A percentile compares a stretch with the other conserved stretches of the same genome.
Conservation (phyloP, 2,329 filamentous ascomycete genomes). For the Fusarium sp. region DNA sequence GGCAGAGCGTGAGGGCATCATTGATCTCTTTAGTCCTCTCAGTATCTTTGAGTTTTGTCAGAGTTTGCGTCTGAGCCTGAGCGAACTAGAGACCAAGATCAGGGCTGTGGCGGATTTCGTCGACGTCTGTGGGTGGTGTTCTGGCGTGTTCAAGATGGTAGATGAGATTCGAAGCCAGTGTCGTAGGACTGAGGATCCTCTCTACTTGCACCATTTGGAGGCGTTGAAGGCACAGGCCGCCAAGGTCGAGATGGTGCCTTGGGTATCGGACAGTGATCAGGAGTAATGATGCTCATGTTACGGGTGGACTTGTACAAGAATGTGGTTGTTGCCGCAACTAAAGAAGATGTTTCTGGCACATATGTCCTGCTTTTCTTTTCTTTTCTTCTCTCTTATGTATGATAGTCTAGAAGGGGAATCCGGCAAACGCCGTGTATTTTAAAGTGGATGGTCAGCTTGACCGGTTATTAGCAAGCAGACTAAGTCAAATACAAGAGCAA, state of each 20-base stretch:
- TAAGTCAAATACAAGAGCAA: neutral
- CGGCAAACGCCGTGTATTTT: neutral
- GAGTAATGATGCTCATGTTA: neutral
- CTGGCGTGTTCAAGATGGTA: constrained; percentile 2
- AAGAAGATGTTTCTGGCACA: neutral
- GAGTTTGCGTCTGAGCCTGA: constrained; percentile 2
- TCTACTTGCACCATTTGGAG: constrained; percentile 18
- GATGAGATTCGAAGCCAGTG: constrained; percentile 8
- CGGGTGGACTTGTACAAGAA: neutral
- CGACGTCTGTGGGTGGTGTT: constrained; percentile 28
- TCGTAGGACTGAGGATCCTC: constrained; percentile 9
- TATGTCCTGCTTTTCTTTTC: constrained; percentile 2
- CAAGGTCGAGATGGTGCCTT: constrained; percentile 15
- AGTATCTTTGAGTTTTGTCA: constrained; percentile 1
- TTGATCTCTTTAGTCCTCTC: constrained; percentile 23
- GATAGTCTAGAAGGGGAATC: neutral
- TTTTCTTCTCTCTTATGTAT: neutral
- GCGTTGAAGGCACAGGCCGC: constrained; percentile 16
- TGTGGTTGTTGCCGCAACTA: neutral
- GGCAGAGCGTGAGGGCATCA: constrained; percentile 14
- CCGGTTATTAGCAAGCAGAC: neutral
- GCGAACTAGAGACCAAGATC: constrained; percentile 10
- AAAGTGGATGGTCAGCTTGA: neutral
- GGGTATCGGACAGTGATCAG: neutral
- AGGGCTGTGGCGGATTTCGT: constrained; percentile 7